Base-by-base conservation (phyloP, 176 grass and related monocot species). In the Pontederia crassipes region DNA sequence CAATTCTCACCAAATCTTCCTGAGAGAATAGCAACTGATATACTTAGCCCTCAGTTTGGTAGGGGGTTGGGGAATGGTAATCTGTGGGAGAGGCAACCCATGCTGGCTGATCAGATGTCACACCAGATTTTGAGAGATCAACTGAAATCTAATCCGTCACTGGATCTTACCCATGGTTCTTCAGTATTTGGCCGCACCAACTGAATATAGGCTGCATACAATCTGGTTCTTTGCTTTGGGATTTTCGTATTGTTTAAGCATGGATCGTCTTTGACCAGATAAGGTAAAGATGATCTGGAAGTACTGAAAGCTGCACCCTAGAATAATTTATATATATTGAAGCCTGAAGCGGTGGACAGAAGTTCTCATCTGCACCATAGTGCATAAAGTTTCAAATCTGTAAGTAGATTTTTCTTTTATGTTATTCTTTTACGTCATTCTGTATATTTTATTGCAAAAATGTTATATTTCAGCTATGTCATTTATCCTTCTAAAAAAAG, bases 21-120 rank as follows among this genome's bases (percentile, higher is more conserved):
- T 57, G 85, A 95, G 70, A 90, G 75, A 66, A 69, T 74, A 55
- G 45, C 80, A 61, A 46, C 81, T 59, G 92, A 85, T 56, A 90
- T 96, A 55, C 75, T 80, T 55, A 76, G 73, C 67, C 54, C 87
- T 40, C 93, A 98, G 58, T 86, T 82, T 79, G 84, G 79, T 67
- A 97, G 79, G 75, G 40, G 20, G 20, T 24, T 82, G 58, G 72
- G 70, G n/a, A 75, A 80, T 80, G 69, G 67, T 55, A 95, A 74
- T 79, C 51, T 74, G 51, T 72, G 80, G 74, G 82, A 80, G 62
- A 86, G 18, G 26, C 66, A 74, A 46, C 55, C 78, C 16, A 52
- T 53, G 45, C 18, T 73, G 74, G 66, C 67, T 73, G 84, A 91
- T 46, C 64, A 54, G 72, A 63, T 70, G 18, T 74, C 84, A 27